Base-by-base conservation (phyloP, 768 basidiomycete genomes). In the Amanita rimosa region DNA sequence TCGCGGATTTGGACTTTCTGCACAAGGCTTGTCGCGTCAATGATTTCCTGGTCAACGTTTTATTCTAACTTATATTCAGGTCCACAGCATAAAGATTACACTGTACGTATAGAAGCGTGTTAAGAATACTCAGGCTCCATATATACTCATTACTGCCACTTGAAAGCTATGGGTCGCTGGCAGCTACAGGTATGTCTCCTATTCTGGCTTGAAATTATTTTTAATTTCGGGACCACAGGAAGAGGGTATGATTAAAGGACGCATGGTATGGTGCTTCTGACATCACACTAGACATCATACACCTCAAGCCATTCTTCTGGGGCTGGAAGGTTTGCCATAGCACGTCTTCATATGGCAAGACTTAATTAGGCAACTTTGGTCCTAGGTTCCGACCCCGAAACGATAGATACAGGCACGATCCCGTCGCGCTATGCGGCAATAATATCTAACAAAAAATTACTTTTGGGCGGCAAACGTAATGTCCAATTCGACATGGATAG, bases 321-420 rank as follows among this genome's bases (percentile, higher is more conserved):
- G 88, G 16, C 69, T 90, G 31, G 87, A 90, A 75, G 87, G 74
- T 69, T 6, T 21, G 16, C 26, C 17, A 19, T 41, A 10, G 7
- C 29, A 11, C 8, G 17, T 9, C 16, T 46, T 33, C n/a, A 19
- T 37, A 35, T 22, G 21, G 33, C 24, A 6, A 44, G 16, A 43
- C 29, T 51, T 22, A 35, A 10, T 51, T 22, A 31, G 13, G 31
- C 13, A 13, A 24, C 36, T 34, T 21, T 21, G 9, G 46, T 11
- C 35, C 21, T 50, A 81, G 78, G 83, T 37, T 88, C 85, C 35
- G 92, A 96, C 60, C 92, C 93, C 1, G 94, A 97, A 68, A 92
- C 89, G 2, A 86, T 97, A 51, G 89, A 94, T 59, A 85, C 85
- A 10, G 84, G 84, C 5, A 88, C 85, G 5, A 88, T 91, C 38